phyloP scores from a whole-genome alignment of 192 early-diverging fungal species.

The Entomortierella lignicola region DNA sequence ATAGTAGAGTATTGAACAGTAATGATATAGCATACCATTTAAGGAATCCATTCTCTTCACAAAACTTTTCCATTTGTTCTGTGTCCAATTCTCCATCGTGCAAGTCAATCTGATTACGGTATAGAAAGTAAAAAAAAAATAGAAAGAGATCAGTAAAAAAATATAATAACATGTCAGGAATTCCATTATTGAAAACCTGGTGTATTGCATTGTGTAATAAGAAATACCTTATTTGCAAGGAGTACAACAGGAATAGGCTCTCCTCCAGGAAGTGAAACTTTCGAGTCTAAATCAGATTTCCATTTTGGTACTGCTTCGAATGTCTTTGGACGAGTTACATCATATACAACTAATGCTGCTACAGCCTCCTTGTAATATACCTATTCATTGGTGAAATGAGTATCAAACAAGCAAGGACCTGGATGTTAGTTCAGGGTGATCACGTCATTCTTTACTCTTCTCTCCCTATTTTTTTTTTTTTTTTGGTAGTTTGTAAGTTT shows the following conservation, averaged over 20 bases:
- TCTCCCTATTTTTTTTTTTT: conserved; percentile 2
- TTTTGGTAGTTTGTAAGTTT: background rate
- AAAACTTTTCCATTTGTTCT: conserved; percentile 63
- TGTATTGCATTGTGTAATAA: background rate
- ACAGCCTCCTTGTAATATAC: conserved; percentile 72
- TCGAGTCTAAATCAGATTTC: conserved; percentile 69
- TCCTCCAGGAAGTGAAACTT: conserved; percentile 66
- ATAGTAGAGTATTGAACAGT: too few species aligned
- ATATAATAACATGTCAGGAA: background rate
- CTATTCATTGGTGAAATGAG: conserved; percentile 3
- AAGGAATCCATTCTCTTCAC: conserved; percentile 62
- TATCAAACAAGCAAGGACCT: background rate
- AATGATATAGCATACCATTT: conserved; percentile 54
- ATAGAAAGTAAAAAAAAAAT: background rate
- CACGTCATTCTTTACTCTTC: background rate
- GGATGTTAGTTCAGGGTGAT: too few species aligned
- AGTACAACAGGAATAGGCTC: conserved; percentile 65
- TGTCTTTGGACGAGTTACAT: conserved; percentile 65
- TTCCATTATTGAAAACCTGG: background rate
- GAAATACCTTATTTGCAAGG: conserved; percentile 67
- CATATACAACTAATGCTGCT: conserved; percentile 69
- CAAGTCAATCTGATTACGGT: conserved; percentile 55
- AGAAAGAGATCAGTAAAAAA: background rate
- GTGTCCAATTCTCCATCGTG: conserved; percentile 45
- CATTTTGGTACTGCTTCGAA: conserved; percentile 68